Conservation (phyloP, 1,284 basidiomycete genomes). For the Inonotus hispidus region DNA sequence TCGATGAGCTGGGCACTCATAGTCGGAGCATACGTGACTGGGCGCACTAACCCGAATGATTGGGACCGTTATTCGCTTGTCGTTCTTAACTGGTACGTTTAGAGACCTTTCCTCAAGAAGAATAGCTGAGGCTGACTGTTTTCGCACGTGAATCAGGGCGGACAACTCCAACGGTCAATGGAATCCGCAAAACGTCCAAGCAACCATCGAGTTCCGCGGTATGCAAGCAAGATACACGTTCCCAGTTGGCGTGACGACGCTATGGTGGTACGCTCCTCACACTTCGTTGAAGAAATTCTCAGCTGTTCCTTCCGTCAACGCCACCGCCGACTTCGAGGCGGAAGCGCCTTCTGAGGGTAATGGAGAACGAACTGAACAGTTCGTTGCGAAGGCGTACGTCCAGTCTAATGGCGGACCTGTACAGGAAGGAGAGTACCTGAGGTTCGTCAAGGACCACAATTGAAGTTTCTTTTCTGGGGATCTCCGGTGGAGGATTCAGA, state of each 20-base stretch:
- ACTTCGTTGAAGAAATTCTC: not conserved
- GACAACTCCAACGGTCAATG: slow-evolving; percentile 46
- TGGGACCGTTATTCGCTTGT: slow-evolving; percentile 64
- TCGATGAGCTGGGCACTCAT: slow-evolving; percentile 50
- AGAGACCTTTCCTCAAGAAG: not conserved
- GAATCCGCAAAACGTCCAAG: slow-evolving; percentile 54
- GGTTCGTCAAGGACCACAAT: slow-evolving; percentile 5
- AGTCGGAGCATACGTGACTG: slow-evolving; percentile 61
- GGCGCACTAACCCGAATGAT: slow-evolving; percentile 46
- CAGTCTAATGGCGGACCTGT: slow-evolving; percentile 3
- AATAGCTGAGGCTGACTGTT: not conserved
- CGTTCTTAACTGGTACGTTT: slow-evolving; percentile 50
- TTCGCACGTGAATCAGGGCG: slow-evolving; percentile 32
- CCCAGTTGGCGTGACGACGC: slow-evolving; percentile 53
- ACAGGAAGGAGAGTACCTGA: slow-evolving; percentile 2
- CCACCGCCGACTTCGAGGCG: not conserved
- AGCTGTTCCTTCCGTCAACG: not conserved
- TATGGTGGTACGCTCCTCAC: slow-evolving; percentile 40
- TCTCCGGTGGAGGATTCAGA: too few species aligned
- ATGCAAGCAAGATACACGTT: slow-evolving; percentile 63
- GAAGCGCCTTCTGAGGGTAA: not conserved
- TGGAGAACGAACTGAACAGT: not conserved
- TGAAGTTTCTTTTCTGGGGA: not conserved
- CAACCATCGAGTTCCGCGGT: slow-evolving; percentile 68
- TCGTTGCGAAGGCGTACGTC: slow-evolving; percentile 6